Conservation (phyloP, 2,329 filamentous ascomycete genomes). For the Dactylonectria estremocensis region DNA sequence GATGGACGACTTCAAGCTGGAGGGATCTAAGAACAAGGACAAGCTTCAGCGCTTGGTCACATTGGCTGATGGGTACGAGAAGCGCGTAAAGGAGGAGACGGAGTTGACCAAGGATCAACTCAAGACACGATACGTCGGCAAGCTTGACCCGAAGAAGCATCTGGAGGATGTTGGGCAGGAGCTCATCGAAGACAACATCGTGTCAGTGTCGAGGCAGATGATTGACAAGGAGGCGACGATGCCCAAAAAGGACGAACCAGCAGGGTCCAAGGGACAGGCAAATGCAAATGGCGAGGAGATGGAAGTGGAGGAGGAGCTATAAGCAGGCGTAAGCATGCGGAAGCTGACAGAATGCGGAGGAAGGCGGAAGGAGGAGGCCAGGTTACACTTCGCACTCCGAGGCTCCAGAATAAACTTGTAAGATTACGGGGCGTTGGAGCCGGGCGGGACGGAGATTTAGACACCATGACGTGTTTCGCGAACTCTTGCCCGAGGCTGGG, state of each 20-base stretch:
- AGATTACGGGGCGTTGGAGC: constrained; percentile 52
- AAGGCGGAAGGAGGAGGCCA: no score
- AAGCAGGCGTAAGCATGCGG: constrained; percentile 35
- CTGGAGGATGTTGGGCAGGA: constrained; percentile 96
- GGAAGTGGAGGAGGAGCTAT: constrained; percentile 77
- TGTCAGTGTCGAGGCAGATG: constrained; percentile 98
- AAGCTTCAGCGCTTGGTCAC: constrained; percentile 89
- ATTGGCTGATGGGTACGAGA: constrained; percentile 96
- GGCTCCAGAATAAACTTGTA: constrained; percentile 49
- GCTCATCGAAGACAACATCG: constrained; percentile 99
- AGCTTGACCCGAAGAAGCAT: constrained; percentile 99
- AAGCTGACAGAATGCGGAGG: constrained; percentile 9
- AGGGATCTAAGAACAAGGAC: constrained; percentile 89
- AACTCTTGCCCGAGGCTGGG: constrained; percentile 43
- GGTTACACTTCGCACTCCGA: constrained; percentile 27
- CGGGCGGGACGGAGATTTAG: constrained; percentile 49
- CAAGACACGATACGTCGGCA: constrained; percentile 98
- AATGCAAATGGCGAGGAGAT: constrained; percentile 75
- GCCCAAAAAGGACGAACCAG: constrained; percentile 76
- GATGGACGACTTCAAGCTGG: constrained; percentile 94
- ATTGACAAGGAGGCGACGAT: constrained; percentile 99
- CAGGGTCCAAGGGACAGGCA: constrained; percentile 63
- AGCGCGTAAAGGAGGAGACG: constrained; percentile 98
- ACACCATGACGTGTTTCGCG: constrained; percentile 45
- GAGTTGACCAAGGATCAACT: constrained; percentile 97